Evolutionary conservation across 192 early-diverging fungal genomes (phyloP).

Genomic region (Umbelopsis ramanniana): DNA sequence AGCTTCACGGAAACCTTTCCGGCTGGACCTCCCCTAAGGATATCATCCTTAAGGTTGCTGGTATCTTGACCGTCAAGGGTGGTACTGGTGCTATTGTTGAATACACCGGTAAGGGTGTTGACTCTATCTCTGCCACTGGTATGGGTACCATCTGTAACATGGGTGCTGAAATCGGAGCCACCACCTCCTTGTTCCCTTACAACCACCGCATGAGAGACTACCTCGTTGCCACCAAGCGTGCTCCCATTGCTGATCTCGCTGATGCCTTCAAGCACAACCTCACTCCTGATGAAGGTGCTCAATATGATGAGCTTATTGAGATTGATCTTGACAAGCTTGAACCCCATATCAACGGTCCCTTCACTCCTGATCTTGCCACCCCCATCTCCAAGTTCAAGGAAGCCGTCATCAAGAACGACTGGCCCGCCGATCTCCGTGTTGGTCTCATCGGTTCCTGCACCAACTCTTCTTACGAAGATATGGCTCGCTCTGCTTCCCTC

Average conservation of each 20-base stretch:
- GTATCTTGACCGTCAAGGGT: constrained; percentile 95
- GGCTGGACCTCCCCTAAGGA: constrained; percentile 98
- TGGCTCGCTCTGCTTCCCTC: constrained; percentile 90
- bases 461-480: constrained; percentile 98
- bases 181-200: constrained; percentile 96
- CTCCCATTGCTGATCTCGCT: constrained; percentile 77
- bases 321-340: constrained; percentile 92
- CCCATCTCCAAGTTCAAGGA: constrained; percentile 93
- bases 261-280: constrained; percentile 89
- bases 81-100: constrained; percentile 97
- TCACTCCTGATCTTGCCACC: constrained; percentile 94
- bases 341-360: constrained; percentile 97
- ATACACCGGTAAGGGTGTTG: constrained; percentile 96
- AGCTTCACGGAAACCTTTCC: constrained; percentile 82
- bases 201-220: constrained; percentile 91
- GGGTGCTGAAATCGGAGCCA: constrained; percentile 98
- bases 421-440: constrained; percentile 88
- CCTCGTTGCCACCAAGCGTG: constrained; percentile 85
- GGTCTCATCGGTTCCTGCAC: constrained; percentile 98
- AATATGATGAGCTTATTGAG: constrained; percentile 94
- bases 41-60: constrained; percentile 93
- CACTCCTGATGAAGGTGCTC: constrained; percentile 81
- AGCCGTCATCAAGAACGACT: constrained; percentile 81
- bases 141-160: constrained; percentile 99
- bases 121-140: constrained; percentile 93